Evolutionary conservation across 352 stramenopile species (phyloP).

Genomic region (Pythium scleroteichum): DNA sequence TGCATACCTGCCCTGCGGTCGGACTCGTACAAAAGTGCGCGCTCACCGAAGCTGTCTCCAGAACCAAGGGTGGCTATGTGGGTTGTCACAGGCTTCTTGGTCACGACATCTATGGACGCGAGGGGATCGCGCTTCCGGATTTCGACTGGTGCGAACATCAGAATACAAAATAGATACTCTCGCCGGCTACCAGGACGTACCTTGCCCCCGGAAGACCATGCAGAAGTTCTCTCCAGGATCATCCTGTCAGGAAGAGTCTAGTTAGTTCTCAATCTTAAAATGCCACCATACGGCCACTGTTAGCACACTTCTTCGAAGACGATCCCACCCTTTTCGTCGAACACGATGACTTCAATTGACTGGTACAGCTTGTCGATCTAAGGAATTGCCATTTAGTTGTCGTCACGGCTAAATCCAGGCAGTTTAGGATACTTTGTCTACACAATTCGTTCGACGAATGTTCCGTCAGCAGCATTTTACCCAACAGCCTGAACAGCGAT

Average conservation of each 20-base stretch:
- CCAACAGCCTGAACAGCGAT: neutral
- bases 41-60: constrained; percentile 79
- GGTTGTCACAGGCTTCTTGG: constrained; percentile 28
- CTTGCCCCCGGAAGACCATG: constrained; percentile 72
- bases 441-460: neutral
- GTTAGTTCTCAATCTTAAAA: neutral
- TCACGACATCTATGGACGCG: constrained; percentile 2
- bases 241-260: constrained; percentile 31
- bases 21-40: constrained; percentile 57
- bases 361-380: constrained; percentile 80
- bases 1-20: constrained; percentile 63
- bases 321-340: constrained; percentile 44
- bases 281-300: too few relatives aligned
- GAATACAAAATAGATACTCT: neutral
- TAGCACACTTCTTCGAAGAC: constrained; percentile 51
- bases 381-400: neutral
- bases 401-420: neutral
- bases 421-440: neutral
- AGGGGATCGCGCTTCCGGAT: constrained; percentile 35
- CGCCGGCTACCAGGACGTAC: constrained; percentile 28
- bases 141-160: constrained; percentile 38
- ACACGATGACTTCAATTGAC: constrained; percentile 54
- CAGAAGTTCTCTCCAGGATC: constrained; percentile 80
- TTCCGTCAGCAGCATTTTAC: too few relatives aligned
- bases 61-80: constrained; percentile 48